phyloP scores from a whole-genome alignment of 2,329 filamentous ascomycete species.

The Helotiales sp. region DNA sequence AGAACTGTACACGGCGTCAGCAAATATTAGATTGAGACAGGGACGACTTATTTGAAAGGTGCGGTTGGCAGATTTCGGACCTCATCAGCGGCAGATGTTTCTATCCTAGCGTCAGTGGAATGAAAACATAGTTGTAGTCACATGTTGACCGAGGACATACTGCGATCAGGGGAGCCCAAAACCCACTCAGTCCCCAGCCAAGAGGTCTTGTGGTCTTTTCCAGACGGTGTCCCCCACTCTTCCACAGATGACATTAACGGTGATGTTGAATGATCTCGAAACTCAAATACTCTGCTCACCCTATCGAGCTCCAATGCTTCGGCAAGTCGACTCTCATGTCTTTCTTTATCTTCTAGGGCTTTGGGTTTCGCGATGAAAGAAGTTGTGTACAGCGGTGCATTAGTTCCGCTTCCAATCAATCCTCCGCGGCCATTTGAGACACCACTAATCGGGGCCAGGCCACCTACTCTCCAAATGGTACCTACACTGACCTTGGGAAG shows the following conservation, averaged over 20 bases:
- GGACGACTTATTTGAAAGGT: conserved; percentile 65
- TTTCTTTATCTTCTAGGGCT: conserved; percentile 65
- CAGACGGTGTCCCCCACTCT: conserved; percentile 30
- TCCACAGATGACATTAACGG: conserved; percentile 37
- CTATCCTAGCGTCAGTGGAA: conserved; percentile 13
- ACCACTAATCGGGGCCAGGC: conserved; percentile 62
- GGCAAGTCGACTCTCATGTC: conserved; percentile 76
- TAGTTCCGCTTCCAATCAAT: conserved; percentile 71
- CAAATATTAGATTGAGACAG: background rate
- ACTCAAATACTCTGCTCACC: conserved; percentile 67
- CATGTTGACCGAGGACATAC: conserved; percentile 25
- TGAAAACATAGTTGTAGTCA: too few relatives aligned
- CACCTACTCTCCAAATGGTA: conserved; percentile 78
- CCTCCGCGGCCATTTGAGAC: conserved; percentile 68
- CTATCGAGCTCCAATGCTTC: conserved; percentile 81
- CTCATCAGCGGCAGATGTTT: conserved; percentile 39
- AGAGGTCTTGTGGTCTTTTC: conserved; percentile 42
- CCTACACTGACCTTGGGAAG: conserved; percentile 63
- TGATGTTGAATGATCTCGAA: conserved; percentile 43
- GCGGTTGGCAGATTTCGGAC: conserved; percentile 64
- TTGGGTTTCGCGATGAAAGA: conserved; percentile 52
- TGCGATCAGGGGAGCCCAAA: conserved; percentile 30
- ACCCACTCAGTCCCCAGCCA: conserved; percentile 43
- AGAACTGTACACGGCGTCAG: conserved; percentile 67
- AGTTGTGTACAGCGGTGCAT: conserved; percentile 68